A percentile compares a stretch with the other conserved stretches of the same genome.
Evolutionary conservation across 768 basidiomycete species (phyloP).

Genomic region (Mycena kentingensis): DNA sequence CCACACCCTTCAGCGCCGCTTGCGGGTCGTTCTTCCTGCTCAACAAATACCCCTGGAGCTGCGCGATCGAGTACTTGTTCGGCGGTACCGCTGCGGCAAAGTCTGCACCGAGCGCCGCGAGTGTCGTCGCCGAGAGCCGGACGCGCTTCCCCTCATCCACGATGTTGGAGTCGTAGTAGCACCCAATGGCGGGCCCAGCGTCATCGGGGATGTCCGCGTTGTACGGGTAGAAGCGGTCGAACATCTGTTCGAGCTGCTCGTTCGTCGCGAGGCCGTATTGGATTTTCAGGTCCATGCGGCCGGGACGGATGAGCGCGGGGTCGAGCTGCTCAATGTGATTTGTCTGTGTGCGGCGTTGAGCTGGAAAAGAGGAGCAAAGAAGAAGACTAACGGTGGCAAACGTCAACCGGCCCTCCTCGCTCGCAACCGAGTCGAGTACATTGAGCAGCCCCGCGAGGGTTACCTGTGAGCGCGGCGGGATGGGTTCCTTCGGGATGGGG

Average conservation of each 20-base stretch:
- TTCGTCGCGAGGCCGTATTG: conserved; percentile 52
- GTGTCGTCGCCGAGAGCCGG: not conserved
- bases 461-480: conserved; percentile 35
- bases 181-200: conserved; percentile 20
- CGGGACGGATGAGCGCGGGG: conserved; percentile 57
- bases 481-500: conserved; percentile 18
- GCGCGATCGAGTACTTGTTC: conserved; percentile 56
- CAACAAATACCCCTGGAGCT: conserved; percentile 63
- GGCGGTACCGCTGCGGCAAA: conserved; percentile 50
- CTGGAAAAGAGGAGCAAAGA: not conserved
- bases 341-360: no score
- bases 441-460: conserved; percentile 62
- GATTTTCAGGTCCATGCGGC: conserved; percentile 57
- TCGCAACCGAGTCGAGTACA: conserved; percentile 60
- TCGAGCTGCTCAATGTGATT: conserved; percentile 60
- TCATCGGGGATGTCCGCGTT: conserved; percentile 16
- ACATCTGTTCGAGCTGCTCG: conserved; percentile 51
- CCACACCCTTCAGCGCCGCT: conserved; percentile 35
- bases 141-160: not conserved
- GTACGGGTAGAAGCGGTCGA: conserved; percentile 50
- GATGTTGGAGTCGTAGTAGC: not conserved
- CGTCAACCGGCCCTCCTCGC: conserved; percentile 62
- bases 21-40: conserved; percentile 41
- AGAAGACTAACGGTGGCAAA: conserved; percentile 54
- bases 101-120: conserved; percentile 37